Percentiles rank a stretch among this genome's conserved stretches.
phyloP scores from a whole-genome alignment of 2,329 filamentous ascomycete genomes.

The Phaeosphaeria sp. region DNA sequence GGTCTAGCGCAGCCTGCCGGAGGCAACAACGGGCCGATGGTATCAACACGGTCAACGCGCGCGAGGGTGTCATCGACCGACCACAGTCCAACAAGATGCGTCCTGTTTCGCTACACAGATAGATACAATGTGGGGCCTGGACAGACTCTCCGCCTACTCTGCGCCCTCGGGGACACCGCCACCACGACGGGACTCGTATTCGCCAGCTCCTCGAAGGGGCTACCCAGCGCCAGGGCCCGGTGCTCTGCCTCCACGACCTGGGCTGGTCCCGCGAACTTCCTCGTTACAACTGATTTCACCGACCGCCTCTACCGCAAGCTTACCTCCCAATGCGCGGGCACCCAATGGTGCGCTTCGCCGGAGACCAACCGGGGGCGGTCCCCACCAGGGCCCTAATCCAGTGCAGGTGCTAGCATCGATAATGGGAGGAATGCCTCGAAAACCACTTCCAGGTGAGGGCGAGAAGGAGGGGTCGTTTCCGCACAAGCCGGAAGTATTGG shows the following conservation, averaged over 20 bases:
- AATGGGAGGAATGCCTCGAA: constrained; percentile 54
- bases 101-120: neutral
- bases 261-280: constrained; percentile 73
- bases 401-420: constrained; percentile 71
- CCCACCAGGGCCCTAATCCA: constrained; percentile 68
- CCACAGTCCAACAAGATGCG: neutral
- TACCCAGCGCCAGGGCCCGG: constrained; percentile 73
- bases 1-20: neutral
- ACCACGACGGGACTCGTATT: constrained; percentile 71
- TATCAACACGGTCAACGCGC: neutral
- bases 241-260: constrained; percentile 71
- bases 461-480: constrained; percentile 35
- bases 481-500: constrained; percentile 57
- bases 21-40: neutral
- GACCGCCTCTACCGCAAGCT: constrained; percentile 77
- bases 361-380: constrained; percentile 61
- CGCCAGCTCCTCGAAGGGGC: constrained; percentile 74
- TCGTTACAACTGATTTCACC: constrained; percentile 76
- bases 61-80: neutral
- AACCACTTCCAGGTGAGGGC: constrained; percentile 17
- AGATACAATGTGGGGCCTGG: constrained; percentile 77
- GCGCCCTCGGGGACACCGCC: constrained; percentile 68
- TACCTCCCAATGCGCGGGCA: constrained; percentile 69
- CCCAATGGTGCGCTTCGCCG: constrained; percentile 73
- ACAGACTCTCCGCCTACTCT: constrained; percentile 78